Evolutionary conservation across 192 early-diverging fungal species (phyloP).

Genomic region (Linnemannia hyalina): DNA sequence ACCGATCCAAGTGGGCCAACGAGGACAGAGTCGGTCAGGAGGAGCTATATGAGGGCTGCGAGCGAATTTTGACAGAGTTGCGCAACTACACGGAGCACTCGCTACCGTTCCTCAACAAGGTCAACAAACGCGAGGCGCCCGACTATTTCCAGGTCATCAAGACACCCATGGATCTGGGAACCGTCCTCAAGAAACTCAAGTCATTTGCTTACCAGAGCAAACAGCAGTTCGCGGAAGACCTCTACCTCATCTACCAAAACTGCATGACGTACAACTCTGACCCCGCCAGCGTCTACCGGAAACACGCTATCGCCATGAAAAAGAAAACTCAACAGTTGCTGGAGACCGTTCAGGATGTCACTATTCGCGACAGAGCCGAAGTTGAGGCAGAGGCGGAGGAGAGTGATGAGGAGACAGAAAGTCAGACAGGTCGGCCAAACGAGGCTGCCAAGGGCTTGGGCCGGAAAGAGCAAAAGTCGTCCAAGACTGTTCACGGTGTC

Average conservation of each 20-base stretch:
- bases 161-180: conserved; percentile 95
- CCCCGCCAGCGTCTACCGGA: conserved; percentile 85
- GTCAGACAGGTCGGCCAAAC: conserved; percentile 45
- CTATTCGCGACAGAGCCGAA: conserved; percentile 72
- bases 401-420: conserved; percentile 65
- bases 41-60: conserved; percentile 90
- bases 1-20: conserved; percentile 91
- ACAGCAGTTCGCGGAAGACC: conserved; percentile 87
- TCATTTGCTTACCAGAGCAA: conserved; percentile 87
- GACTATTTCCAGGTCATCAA: conserved; percentile 93
- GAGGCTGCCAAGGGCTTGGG: conserved; percentile 57
- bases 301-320: conserved; percentile 86
- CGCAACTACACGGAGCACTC: conserved; percentile 86
- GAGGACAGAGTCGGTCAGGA: conserved; percentile 91
- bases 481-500: conserved; percentile 17
- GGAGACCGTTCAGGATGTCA: conserved; percentile 86
- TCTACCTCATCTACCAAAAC: conserved; percentile 93
- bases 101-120: conserved; percentile 87
- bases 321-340: conserved; percentile 80
- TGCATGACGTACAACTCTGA: conserved; percentile 93
- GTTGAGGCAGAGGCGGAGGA: conserved; percentile 70
- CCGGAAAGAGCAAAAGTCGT: conserved; percentile 30
- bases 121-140: conserved; percentile 90
- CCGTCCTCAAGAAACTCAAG: conserved; percentile 91
- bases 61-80: conserved; percentile 85